phyloP scores from a whole-genome alignment of 345 rosid genomes.

The Geranium rotundifolium region DNA sequence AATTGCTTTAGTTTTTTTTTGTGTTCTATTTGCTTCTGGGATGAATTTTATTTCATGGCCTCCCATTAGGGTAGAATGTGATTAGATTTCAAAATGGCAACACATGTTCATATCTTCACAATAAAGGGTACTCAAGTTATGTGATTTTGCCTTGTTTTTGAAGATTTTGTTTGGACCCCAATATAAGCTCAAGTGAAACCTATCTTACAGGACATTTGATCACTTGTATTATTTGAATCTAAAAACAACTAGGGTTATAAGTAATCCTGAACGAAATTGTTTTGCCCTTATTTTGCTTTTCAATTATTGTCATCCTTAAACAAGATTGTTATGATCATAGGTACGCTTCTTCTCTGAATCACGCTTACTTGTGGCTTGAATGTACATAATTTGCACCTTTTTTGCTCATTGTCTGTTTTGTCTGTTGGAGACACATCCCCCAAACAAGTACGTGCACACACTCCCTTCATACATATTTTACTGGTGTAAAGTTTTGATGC shows the following conservation, averaged over 20 bases:
- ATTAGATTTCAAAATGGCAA: not conserved
- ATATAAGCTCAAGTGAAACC: not conserved
- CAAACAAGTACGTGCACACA: not conserved
- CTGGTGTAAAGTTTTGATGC: not conserved
- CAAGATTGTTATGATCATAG: conserved; percentile 29
- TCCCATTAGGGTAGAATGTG: not conserved
- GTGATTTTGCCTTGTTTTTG: too few species aligned
- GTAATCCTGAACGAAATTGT: not conserved
- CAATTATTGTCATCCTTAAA: not conserved
- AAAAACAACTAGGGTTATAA: not conserved
- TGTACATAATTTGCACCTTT: conserved; percentile 73
- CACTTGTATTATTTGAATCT: not conserved
- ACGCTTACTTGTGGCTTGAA: not conserved
- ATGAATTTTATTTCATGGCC: not conserved
- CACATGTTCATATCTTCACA: not conserved
- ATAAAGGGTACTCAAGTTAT: not conserved
- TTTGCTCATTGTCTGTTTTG: conserved; percentile 36
- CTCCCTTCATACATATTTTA: not conserved
- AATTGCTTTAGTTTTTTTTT: too few species aligned
- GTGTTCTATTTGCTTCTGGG: not conserved
- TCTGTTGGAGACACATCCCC: too few species aligned
- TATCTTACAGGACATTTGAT: not conserved
- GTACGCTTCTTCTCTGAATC: conserved; percentile 16
- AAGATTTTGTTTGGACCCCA: too few species aligned
- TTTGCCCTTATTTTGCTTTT: too few species aligned